These are phyloP conservation scores for Aspergillus asperescens DNA, from an alignment of 495 filamentous ascomycete genomes.

Conservation along the genomic window DNA sequence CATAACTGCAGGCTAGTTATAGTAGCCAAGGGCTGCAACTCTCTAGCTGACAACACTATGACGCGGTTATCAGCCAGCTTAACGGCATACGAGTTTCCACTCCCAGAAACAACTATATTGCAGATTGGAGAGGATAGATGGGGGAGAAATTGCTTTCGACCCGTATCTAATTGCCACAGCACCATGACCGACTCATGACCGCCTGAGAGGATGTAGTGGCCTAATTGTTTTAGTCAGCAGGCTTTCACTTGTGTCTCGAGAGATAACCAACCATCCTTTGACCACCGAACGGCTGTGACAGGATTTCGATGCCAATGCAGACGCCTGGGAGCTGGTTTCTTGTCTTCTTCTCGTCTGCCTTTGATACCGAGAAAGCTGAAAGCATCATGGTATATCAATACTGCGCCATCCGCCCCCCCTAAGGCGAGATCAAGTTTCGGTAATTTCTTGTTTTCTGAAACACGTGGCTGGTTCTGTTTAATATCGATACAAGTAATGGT, in stretches of 20 bases:
- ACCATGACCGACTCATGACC: conserved; percentile 86
- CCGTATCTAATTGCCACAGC: conserved; percentile 92
- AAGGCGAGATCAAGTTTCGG: conserved; percentile 61
- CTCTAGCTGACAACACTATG: conserved; percentile 82
- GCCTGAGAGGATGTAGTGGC: conserved; percentile 94
- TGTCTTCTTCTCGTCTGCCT: conserved; percentile 36
- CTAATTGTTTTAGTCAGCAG: conserved; percentile 37
- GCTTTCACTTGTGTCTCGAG: not conserved
- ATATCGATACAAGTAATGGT: conserved; percentile 34
- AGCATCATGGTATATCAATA: conserved; percentile 73
- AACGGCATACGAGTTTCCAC: conserved; percentile 72
- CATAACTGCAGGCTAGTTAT: conserved; percentile 73
- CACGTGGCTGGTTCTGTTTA: conserved; percentile 12
- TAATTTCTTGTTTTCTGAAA: conserved; percentile 16
- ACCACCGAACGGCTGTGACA: conserved; percentile 80
- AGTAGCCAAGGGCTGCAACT: conserved; percentile 72
- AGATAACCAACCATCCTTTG: conserved; percentile 67
- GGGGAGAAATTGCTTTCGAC: conserved; percentile 70
- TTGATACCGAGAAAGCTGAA: conserved; percentile 47
- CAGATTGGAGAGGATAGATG: conserved; percentile 81
- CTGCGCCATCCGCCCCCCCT: conserved; percentile 66
- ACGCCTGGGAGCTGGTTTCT: conserved; percentile 37
- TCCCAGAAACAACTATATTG: conserved; percentile 73
- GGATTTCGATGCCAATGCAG: conserved; percentile 89
- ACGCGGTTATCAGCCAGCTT: conserved; percentile 85